These are phyloP conservation scores for Botryotinia globosa DNA, from an alignment of 2,329 filamentous ascomycete genomes.

Conservation along the genomic window DNA sequence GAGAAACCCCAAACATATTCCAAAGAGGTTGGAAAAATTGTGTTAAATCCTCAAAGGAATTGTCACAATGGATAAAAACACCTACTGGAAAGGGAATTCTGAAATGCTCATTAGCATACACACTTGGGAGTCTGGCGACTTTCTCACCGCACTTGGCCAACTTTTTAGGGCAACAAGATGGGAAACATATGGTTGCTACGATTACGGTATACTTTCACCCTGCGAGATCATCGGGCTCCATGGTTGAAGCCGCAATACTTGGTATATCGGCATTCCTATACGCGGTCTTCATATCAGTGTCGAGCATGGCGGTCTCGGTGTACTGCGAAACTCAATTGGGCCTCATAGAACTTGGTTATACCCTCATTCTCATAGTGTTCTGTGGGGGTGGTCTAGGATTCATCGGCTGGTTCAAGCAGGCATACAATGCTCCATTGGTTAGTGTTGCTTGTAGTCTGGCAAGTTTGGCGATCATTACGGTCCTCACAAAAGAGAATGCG, in stretches of 20 bases:
- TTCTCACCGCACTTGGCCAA: constrained; percentile 72
- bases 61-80: constrained; percentile 63
- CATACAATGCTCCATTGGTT: constrained; percentile 72
- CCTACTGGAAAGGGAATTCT: constrained; percentile 75
- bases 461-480: constrained; percentile 83
- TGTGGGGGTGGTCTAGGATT: constrained; percentile 84
- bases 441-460: constrained; percentile 83
- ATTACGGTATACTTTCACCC: constrained; percentile 95
- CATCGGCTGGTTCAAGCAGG: constrained; percentile 84
- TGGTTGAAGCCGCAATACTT: constrained; percentile 80
- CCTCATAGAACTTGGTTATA: constrained; percentile 69
- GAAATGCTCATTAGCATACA: constrained; percentile 88
- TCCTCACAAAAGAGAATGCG: constrained; percentile 87
- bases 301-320: constrained; percentile 86
- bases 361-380: constrained; percentile 76
- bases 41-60: constrained; percentile 40
- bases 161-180: constrained; percentile 78
- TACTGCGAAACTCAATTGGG: constrained; percentile 68
- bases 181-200: constrained; percentile 91
- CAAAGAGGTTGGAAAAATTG: constrained; percentile 38
- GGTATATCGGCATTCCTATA: constrained; percentile 78
- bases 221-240: constrained; percentile 79
- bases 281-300: constrained; percentile 69
- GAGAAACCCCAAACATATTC: constrained; percentile 33
- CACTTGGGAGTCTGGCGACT: constrained; percentile 81